Base-by-base conservation (phyloP, 2,329 filamentous ascomycete species). In the Ophiostoma tasmaniense region DNA sequence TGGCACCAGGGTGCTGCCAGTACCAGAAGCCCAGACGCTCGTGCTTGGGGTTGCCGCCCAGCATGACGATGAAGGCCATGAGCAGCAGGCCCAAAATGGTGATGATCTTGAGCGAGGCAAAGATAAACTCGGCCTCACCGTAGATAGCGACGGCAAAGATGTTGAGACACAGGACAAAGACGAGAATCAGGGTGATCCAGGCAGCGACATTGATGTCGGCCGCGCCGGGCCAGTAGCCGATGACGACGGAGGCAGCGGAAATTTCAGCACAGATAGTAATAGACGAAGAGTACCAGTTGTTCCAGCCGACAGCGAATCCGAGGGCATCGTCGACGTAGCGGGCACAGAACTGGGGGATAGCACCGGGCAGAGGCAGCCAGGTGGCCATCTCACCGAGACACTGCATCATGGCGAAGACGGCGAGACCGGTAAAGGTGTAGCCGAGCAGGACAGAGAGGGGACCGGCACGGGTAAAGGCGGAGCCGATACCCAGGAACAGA, bases 11-110 rank as follows among this genome's bases (percentile, higher is more conserved):
- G 67, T 73, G 68, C 66, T 66, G 82, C 85, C 45, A 88, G 78
- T 73, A 89, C 81, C 67, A 77, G 75, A 84, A 84, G n/a, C 84
- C 84, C 2, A 84, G 75, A 2, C 80, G 78, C 35, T 82, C 75
- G 70, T 84, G 80, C 65, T 79, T 78, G 7, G 85, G 85, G 2
- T 80, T 84, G 68, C 85, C 85, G 68, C 84, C 85, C 50, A 84
- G 82, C 76, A 86, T 83, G 71, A 87, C 81, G 73, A 87, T 81
- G 67, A 87, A 75, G 72, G 83, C 81, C n/a, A 86, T 76, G 68
- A 87, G 81, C 73, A 87, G 82, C 66, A 88, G 81, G 35, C 85
- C 85, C 30, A 85, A 73, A 71, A 88, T 86, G 70, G 83, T 84
- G 71, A 87, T 81, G 64, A 88, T 80, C 78, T 89, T 89, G 77